Conservation (phyloP, 2,329 filamentous ascomycete species). For the Xylariaceae sp. region DNA sequence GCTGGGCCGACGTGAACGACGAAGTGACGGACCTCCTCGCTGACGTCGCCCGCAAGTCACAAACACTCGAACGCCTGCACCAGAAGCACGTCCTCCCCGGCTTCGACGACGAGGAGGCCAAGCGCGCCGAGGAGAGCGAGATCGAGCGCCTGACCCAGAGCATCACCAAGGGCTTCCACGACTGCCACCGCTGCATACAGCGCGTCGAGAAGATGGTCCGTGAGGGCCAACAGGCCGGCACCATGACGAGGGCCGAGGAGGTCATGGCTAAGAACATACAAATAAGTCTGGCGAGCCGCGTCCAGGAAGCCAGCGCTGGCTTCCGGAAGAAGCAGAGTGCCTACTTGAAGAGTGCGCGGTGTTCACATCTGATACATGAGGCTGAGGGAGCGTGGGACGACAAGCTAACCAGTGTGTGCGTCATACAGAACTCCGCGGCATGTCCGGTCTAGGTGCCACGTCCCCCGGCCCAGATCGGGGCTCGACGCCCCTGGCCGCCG, state of each 20-base stretch:
- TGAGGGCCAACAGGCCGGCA: constrained; percentile 67
- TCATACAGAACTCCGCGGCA: constrained; percentile 62
- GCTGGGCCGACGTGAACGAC: constrained; percentile 93
- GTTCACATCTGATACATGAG: not conserved
- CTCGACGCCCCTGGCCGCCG: constrained; percentile 41
- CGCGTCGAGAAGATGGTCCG: constrained; percentile 81
- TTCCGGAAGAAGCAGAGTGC: constrained; percentile 97
- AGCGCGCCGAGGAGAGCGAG: constrained; percentile 77
- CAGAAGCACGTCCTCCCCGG: constrained; percentile 95
- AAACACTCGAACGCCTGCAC: constrained; percentile 83
- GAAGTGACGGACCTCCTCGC: constrained; percentile 80
- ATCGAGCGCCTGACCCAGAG: constrained; percentile 88
- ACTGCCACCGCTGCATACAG: constrained; percentile 84
- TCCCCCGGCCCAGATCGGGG: constrained; percentile 47
- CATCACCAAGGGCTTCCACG: constrained; percentile 83
- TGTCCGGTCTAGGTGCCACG: constrained; percentile 54
- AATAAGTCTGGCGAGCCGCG: constrained; percentile 77
- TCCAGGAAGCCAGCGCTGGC: constrained; percentile 84
- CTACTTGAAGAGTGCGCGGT: constrained; percentile 79
- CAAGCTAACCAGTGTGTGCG: constrained; percentile 21
- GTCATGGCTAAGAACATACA: constrained; percentile 96
- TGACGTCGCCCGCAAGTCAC: constrained; percentile 75
- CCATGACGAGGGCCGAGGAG: constrained; percentile 77
- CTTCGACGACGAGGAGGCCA: constrained; percentile 91
- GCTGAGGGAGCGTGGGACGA: too few relatives aligned